phyloP scores from a whole-genome alignment of 2,329 filamentous ascomycete genomes.

The Zymoseptoria passerinii region DNA sequence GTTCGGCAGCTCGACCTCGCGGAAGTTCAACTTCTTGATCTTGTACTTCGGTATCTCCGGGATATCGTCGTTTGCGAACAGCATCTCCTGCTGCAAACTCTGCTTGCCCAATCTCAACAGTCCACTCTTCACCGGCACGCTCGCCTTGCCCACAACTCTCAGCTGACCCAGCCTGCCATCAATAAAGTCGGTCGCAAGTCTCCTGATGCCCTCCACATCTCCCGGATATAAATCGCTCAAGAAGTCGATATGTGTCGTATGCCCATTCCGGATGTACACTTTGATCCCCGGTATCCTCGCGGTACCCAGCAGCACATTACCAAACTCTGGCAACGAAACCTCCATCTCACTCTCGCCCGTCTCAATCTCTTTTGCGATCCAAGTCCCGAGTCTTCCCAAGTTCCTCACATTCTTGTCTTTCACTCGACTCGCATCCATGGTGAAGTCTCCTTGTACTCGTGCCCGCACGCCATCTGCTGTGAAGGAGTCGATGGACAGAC shows the following conservation, averaged over 20 bases:
- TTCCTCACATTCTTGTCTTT: slow-evolving; percentile 61
- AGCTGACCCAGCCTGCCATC: slow-evolving; percentile 66
- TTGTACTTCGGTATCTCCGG: slow-evolving; percentile 74
- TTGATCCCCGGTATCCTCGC: slow-evolving; percentile 67
- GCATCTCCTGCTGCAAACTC: slow-evolving; percentile 61
- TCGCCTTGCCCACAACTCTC: slow-evolving; percentile 63
- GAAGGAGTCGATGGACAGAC: slow-evolving; percentile 76
- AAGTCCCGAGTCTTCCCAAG: slow-evolving; percentile 69
- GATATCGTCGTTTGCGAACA: slow-evolving; percentile 65
- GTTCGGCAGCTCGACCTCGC: slow-evolving; percentile 54
- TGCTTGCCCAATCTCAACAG: slow-evolving; percentile 72
- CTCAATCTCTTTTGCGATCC: slow-evolving; percentile 68
- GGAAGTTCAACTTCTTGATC: slow-evolving; percentile 70
- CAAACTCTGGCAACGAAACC: slow-evolving; percentile 77
- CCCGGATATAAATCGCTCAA: slow-evolving; percentile 68
- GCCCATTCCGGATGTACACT: slow-evolving; percentile 68
- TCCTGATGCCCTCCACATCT: slow-evolving; percentile 65
- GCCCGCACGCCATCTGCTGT: slow-evolving; percentile 69
- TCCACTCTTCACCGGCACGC: slow-evolving; percentile 68
- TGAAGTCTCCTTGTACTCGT: slow-evolving; percentile 73
- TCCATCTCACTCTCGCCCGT: slow-evolving; percentile 63
- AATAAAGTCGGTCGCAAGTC: slow-evolving; percentile 81
- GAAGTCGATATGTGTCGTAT: slow-evolving; percentile 70
- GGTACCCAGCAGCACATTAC: slow-evolving; percentile 66
- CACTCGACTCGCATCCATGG: slow-evolving; percentile 70